Evolutionary conservation across 192 early-diverging fungal species (phyloP).

Genomic region (Lobosporangium transversale): DNA sequence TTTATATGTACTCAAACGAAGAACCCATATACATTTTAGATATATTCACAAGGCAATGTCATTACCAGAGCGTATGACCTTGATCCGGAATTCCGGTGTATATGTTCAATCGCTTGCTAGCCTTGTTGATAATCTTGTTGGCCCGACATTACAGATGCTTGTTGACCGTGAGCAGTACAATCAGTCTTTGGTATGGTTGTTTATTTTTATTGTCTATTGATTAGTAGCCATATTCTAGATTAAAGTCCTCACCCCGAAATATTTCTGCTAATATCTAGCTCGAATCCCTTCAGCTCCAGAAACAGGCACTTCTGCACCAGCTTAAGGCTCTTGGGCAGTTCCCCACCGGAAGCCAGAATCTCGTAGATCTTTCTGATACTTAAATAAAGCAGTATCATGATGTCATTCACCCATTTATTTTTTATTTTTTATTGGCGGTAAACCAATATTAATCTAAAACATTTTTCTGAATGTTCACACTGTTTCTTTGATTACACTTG

Average conservation of each 20-base stretch:
- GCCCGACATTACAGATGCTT: constrained; percentile 51
- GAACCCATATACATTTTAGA: neutral
- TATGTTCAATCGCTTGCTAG: constrained; percentile 57
- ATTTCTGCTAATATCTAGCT: constrained; percentile 22
- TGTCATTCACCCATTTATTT: neutral
- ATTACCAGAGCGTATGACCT: constrained; percentile 50
- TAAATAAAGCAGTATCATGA: constrained; percentile 10
- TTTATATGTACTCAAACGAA: neutral
- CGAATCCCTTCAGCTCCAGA: constrained; percentile 27
- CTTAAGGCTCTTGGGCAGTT: constrained; percentile 8
- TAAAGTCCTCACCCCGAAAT: too few relatives aligned
- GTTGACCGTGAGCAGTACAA: constrained; percentile 50
- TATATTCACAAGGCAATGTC: constrained; percentile 17
- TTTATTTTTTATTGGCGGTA: too few relatives aligned
- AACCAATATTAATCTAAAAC: too few relatives aligned
- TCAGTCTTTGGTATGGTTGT: constrained; percentile 21
- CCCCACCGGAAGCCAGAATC: neutral
- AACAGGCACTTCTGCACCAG: constrained; percentile 20
- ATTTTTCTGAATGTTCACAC: too few relatives aligned
- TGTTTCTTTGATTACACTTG: too few relatives aligned
- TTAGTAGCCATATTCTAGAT: too few relatives aligned
- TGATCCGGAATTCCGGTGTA: constrained; percentile 56
- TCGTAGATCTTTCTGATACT: constrained; percentile 28
- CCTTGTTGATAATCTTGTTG: constrained; percentile 56
- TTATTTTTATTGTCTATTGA: neutral